phyloP scores from a whole-genome alignment of 495 filamentous ascomycete species.

The Aspergillus heteromorphus region DNA sequence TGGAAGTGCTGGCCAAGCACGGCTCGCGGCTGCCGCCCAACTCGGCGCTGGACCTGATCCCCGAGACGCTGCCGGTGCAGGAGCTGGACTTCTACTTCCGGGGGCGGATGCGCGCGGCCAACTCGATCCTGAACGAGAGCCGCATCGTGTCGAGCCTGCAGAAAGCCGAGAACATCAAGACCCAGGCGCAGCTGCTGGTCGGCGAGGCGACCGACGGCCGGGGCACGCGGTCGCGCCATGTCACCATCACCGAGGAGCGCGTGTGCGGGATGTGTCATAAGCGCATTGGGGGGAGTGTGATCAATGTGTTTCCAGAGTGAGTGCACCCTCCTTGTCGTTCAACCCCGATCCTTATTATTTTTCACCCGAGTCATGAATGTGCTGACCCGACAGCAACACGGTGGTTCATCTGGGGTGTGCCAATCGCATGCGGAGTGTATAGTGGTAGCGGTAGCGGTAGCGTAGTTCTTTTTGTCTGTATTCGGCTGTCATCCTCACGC shows the following conservation, averaged over 20 bases:
- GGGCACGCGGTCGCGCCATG: constrained; percentile 61
- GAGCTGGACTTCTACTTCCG: constrained; percentile 89
- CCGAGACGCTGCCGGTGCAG: constrained; percentile 65
- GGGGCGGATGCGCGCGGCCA: constrained; percentile 83
- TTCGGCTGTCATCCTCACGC: constrained; percentile 14
- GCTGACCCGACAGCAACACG: constrained; percentile 40
- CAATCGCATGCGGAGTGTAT: constrained; percentile 33
- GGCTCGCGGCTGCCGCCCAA: constrained; percentile 85
- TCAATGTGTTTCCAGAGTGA: constrained; percentile 67
- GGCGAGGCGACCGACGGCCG: constrained; percentile 50
- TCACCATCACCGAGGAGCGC: constrained; percentile 77
- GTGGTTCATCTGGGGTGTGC: constrained; percentile 86
- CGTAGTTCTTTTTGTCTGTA: constrained; percentile 10
- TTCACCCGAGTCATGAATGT: neutral
- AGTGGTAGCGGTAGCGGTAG: constrained; percentile 6
- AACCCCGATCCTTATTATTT: too few relatives aligned
- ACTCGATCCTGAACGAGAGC: constrained; percentile 69
- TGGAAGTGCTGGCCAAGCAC: constrained; percentile 83
- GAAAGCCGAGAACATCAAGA: constrained; percentile 65
- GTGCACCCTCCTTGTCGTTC: too few relatives aligned
- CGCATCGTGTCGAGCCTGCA: constrained; percentile 68
- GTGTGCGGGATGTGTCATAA: constrained; percentile 92
- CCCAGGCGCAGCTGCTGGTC: constrained; percentile 65
- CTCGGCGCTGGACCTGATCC: constrained; percentile 80
- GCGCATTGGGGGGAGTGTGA: constrained; percentile 81